phyloP scores from a whole-genome alignment of 129 eudicot genomes.

The Lactuca saligna region DNA sequence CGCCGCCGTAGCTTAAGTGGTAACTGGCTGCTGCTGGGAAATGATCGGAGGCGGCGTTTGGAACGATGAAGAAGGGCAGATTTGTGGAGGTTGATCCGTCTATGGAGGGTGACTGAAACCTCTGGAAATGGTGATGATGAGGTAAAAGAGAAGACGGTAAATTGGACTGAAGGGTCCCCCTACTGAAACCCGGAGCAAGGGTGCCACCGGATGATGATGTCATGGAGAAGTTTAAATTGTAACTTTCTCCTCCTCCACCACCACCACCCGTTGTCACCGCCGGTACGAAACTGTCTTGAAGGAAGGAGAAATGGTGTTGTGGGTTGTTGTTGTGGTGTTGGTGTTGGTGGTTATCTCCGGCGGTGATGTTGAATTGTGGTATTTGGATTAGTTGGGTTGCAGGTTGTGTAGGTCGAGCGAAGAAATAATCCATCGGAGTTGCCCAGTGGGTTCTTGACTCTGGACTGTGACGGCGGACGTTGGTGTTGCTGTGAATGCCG shows the following conservation, averaged over 20 bases:
- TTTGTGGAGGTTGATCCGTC: slow-evolving; percentile 48
- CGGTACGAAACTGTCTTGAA: slow-evolving; percentile 57
- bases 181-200: slow-evolving; percentile 68
- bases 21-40: slow-evolving; percentile 46
- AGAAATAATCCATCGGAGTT: slow-evolving; percentile 59
- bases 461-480: slow-evolving; percentile 26
- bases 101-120: slow-evolving; percentile 45
- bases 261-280: slow-evolving; percentile 43
- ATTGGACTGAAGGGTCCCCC: slow-evolving; percentile 99
- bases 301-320: slow-evolving; percentile 64
- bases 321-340: slow-evolving; percentile 35
- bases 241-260: slow-evolving; percentile 41
- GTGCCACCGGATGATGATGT: slow-evolving; percentile 34
- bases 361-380: slow-evolving; percentile 41
- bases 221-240: slow-evolving; percentile 67
- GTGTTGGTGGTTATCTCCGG: slow-evolving; percentile 45
- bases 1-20: slow-evolving; percentile 72
- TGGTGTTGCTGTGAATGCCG: slow-evolving; percentile 32
- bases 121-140: slow-evolving; percentile 56
- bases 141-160: slow-evolving; percentile 37
- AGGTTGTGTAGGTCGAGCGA: slow-evolving; percentile 28
- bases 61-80: slow-evolving; percentile 55
- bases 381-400: slow-evolving; percentile 28
- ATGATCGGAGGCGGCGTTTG: slow-evolving; percentile 38
- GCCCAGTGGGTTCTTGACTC: slow-evolving; percentile 50